Percentiles rank a stretch among this genome's conserved stretches.
phyloP scores from a whole-genome alignment of 352 stramenopile genomes.

The Phytophthora nicotianae region DNA sequence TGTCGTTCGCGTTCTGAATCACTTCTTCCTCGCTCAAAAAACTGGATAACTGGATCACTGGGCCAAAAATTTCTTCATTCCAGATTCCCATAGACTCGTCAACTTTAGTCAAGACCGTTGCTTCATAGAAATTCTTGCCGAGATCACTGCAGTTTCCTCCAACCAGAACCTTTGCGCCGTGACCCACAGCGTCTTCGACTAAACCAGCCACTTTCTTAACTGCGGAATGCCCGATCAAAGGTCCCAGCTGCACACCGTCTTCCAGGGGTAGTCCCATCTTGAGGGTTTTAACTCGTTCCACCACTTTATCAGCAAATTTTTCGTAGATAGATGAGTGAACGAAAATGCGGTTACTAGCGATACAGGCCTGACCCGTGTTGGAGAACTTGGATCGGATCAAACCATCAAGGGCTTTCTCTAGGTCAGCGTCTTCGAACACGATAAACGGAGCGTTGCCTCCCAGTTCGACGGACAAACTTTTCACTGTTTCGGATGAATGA shows the following conservation, averaged over 20 bases:
- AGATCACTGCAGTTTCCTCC: constrained; percentile 77
- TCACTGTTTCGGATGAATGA: constrained; percentile 74
- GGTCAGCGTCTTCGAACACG: constrained; percentile 87
- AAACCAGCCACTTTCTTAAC: constrained; percentile 83
- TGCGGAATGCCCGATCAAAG: constrained; percentile 92
- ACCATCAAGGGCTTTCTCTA: constrained; percentile 74
- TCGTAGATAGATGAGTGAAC: constrained; percentile 93
- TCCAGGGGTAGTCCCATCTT: constrained; percentile 89
- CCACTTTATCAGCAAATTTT: constrained; percentile 84
- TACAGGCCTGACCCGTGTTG: constrained; percentile 83
- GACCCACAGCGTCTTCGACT: constrained; percentile 86
- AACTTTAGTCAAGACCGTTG: constrained; percentile 92
- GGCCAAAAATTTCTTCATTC: constrained; percentile 95
- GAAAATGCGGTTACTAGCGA: constrained; percentile 90
- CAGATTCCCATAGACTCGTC: constrained; percentile 85
- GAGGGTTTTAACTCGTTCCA: constrained; percentile 65
- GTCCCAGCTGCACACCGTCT: constrained; percentile 81
- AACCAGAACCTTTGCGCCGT: constrained; percentile 85
- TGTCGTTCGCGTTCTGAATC: constrained; percentile 93
- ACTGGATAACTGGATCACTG: constrained; percentile 88
- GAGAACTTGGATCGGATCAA: constrained; percentile 78
- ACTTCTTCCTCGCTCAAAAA: constrained; percentile 96
- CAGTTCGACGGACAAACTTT: constrained; percentile 80
- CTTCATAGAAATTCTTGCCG: constrained; percentile 92
- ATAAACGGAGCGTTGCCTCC: constrained; percentile 91